These are phyloP conservation scores for Trypanosoma congolense DNA, from an alignment of 208 protist genomes.

Conservation along the genomic window DNA sequence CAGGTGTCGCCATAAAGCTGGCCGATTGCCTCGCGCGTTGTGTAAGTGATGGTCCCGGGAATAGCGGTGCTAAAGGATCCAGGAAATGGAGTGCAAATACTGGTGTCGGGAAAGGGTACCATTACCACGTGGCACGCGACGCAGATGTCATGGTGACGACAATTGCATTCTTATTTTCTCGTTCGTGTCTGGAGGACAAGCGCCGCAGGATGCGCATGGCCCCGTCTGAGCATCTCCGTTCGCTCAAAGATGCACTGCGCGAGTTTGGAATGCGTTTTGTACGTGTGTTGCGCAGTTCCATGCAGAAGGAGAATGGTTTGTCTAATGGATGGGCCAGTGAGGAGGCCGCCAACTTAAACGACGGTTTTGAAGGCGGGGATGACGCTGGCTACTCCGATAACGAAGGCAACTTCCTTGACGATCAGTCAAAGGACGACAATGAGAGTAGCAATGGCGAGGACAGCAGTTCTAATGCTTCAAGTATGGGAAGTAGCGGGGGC, in stretches of 20 bases:
- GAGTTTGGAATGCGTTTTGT: slow-evolving; percentile 57
- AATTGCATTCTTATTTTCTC: slow-evolving; percentile 79
- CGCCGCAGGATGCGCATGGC: slow-evolving; percentile 74
- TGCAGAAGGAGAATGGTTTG: neutral
- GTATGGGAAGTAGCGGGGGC: neutral
- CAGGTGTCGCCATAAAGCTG: slow-evolving; percentile 48
- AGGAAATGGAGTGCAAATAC: neutral
- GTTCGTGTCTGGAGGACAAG: slow-evolving; percentile 33
- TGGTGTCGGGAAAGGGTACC: slow-evolving; percentile 32
- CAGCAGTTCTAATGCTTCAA: neutral
- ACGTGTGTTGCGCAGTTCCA: neutral
- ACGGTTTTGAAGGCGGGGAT: neutral
- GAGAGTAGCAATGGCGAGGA: neutral
- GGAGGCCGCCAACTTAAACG: neutral
- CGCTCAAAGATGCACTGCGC: slow-evolving; percentile 51
- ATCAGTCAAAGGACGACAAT: no score
- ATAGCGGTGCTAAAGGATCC: slow-evolving; percentile 2
- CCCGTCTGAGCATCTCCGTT: slow-evolving; percentile 52
- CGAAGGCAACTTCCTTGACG: neutral
- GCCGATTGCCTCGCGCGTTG: slow-evolving; percentile 69
- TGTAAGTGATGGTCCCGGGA: neutral
- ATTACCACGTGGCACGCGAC: slow-evolving; percentile 57
- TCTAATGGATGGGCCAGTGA: neutral
- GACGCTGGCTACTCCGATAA: neutral
- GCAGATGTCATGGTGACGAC: slow-evolving; percentile 41